Percentiles rank a stretch among this genome's conserved stretches.
phyloP scores from a whole-genome alignment of 2,329 filamentous ascomycete genomes.

The Cladosporium sphaerospermum region DNA sequence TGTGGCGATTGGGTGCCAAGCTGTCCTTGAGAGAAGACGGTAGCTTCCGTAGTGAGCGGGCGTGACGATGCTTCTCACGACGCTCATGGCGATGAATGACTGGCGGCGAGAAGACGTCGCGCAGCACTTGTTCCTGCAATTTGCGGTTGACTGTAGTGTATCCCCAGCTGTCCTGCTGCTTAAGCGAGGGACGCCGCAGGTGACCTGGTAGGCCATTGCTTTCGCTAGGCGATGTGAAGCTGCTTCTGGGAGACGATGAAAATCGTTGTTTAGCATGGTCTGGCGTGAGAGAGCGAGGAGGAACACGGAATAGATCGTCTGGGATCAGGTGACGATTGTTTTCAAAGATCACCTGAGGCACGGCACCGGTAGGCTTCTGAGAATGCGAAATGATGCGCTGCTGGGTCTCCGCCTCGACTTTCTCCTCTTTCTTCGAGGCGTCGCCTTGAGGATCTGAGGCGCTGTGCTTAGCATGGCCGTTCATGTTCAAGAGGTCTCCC shows the following conservation, averaged over 20 bases:
- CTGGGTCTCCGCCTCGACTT: conserved; percentile 23
- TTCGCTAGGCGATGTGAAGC: background rate
- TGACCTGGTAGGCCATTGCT: background rate
- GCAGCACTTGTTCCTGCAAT: conserved; percentile 83
- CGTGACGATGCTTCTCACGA: conserved; percentile 59
- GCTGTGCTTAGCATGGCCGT: background rate
- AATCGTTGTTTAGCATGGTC: conserved; percentile 17
- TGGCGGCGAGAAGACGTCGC: conserved; percentile 82
- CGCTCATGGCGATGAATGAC: conserved; percentile 75
- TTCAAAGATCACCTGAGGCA: conserved; percentile 87
- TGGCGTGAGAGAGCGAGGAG: conserved; percentile 37
- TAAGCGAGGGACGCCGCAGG: conserved; percentile 36
- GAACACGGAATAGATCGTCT: conserved; percentile 63
- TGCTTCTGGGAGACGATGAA: conserved; percentile 11
- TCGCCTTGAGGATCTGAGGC: conserved; percentile 1
- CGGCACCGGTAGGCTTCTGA: conserved; percentile 58
- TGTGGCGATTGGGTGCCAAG: conserved; percentile 28
- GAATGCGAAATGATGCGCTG: conserved; percentile 65
- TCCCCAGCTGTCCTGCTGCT: conserved; percentile 63
- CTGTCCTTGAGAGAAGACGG: conserved; percentile 25
- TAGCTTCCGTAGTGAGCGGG: conserved; percentile 46
- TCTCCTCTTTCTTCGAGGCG: conserved; percentile 9
- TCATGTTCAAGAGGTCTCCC: background rate
- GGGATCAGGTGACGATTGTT: conserved; percentile 93
- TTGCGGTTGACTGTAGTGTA: conserved; percentile 86